Evolutionary conservation across 495 filamentous ascomycete genomes (phyloP), one percentile per base, ranked within the genome.

Genomic region (Penicillium soppii): DNA sequence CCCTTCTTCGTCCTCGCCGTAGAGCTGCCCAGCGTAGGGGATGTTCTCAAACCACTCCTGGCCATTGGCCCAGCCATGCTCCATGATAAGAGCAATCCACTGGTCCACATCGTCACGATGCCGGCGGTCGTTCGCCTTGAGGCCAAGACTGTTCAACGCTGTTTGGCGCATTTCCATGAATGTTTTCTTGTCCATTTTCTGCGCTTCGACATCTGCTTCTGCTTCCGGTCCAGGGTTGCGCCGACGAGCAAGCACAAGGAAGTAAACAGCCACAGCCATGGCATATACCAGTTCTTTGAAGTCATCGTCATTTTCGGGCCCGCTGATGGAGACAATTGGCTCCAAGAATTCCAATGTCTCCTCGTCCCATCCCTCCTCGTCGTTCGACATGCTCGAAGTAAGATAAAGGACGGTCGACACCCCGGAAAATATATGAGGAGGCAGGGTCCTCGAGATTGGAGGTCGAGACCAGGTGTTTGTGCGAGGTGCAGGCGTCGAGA

Each of bases 31-130:
- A 5, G 68, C 71, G 9, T 65, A 61, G 12, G 65, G 66, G 38
- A 82, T 77, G 53, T 83, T 83, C 41, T 69, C 59, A 38, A 82
- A 88, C 88, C 88, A 91, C 53, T 88, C 85, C 48, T 81, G 72
- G 47, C 63, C 67, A 27, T 82, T 73, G 29, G 82, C 77, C 87
- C 86, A 91, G 12, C 72, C 71, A 10, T 77, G 73, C 37, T 78
- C 68, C 52, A 74, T 77, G 25, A 87, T 75, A 43, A 81, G 59
- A 27, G 76, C 58, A 53, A 85, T 79, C 62, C 85, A 85, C 6
- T 67, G 59, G 47, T 87, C 80, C 9, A 90, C 74, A 46, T 86
- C 80, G 38, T 75, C 74, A 10, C 73, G 62, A 54, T 77, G 72
- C 17, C 59, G 54, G 27, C 66, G 57, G 32, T 71, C 68, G 10